Percentiles rank a stretch among this genome's conserved stretches.
phyloP scores from a whole-genome alignment of 2,329 filamentous ascomycete species.

The Fusarium avenaceum region DNA sequence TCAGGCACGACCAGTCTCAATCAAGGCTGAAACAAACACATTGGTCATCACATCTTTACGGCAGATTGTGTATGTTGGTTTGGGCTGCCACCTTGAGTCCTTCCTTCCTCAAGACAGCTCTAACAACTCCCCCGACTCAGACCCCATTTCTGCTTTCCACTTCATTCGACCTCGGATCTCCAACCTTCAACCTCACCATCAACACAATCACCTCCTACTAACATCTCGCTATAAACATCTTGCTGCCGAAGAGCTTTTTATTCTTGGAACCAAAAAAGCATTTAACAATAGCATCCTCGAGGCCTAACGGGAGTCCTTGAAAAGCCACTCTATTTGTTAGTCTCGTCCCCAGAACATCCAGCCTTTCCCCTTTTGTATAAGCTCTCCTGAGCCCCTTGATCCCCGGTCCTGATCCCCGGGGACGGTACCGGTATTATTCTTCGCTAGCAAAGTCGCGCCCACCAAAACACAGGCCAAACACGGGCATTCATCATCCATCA shows the following conservation, averaged over 20 bases:
- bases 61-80: neutral
- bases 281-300: conserved; percentile 28
- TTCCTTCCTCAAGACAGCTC: neutral
- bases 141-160: neutral
- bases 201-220: too few species aligned
- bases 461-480: conserved; percentile 37
- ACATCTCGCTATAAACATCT: neutral
- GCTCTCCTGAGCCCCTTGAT: conserved; percentile 44
- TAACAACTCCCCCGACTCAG: neutral
- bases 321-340: conserved; percentile 24
- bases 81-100: neutral
- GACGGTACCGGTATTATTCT: conserved; percentile 27
- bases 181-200: neutral
- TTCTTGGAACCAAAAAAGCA: neutral
- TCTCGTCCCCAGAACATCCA: conserved; percentile 20
- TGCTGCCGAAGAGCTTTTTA: neutral
- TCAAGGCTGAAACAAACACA: conserved; percentile 32
- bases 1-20: conserved; percentile 27
- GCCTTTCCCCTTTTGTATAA: conserved; percentile 44
- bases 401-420: conserved; percentile 41
- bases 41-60: conserved; percentile 14
- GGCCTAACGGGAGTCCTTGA: conserved; percentile 19
- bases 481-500: too few species aligned
- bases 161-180: neutral
- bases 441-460: conserved; percentile 35